Evolutionary conservation across 2,329 filamentous ascomycete genomes (phyloP).

Genomic region (Thielaviopsis punctulata): DNA sequence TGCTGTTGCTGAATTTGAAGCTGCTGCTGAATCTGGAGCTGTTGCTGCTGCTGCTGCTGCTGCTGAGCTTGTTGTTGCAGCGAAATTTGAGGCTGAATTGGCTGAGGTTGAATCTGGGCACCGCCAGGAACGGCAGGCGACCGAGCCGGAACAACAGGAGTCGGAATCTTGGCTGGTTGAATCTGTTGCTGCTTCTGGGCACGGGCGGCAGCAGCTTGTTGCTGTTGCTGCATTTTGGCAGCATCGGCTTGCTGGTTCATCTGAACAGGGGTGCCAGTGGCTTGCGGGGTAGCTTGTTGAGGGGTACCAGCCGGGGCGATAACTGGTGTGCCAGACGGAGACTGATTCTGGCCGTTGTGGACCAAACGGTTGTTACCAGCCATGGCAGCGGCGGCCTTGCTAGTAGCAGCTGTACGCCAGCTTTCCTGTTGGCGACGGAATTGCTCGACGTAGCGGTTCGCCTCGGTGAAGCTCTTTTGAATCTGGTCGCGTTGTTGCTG

Average conservation of each 20-base stretch:
- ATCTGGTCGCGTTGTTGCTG: conserved; percentile 27
- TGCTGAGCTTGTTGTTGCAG: too few species aligned
- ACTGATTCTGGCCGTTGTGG: background rate
- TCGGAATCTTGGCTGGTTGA: conserved; percentile 8
- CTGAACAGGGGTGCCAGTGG: background rate
- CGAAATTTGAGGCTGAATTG: conserved; percentile 14
- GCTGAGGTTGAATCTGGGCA: conserved; percentile 11
- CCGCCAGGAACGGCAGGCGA: conserved; percentile 2
- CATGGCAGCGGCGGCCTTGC: conserved; percentile 5
- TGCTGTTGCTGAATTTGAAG: background rate
- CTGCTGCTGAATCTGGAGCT: background rate
- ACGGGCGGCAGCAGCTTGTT: conserved; percentile 2
- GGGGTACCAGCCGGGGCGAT: background rate
- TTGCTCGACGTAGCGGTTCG: conserved; percentile 29
- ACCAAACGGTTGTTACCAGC: conserved; percentile 6
- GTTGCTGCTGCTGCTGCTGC: conserved; percentile 13
- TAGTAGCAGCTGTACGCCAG: conserved; percentile 14
- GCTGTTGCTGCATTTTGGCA: conserved; percentile 10
- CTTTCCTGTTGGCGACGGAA: conserved; percentile 29
- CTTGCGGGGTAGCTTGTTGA: conserved; percentile 2
- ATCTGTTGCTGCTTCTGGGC: conserved; percentile 6
- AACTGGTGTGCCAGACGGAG: background rate
- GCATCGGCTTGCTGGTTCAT: conserved; percentile 9
- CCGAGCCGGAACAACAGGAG: background rate
- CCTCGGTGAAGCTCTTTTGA: conserved; percentile 28